Base-by-base conservation (phyloP, 345 rosid species). In the Stellera chamaejasme region DNA sequence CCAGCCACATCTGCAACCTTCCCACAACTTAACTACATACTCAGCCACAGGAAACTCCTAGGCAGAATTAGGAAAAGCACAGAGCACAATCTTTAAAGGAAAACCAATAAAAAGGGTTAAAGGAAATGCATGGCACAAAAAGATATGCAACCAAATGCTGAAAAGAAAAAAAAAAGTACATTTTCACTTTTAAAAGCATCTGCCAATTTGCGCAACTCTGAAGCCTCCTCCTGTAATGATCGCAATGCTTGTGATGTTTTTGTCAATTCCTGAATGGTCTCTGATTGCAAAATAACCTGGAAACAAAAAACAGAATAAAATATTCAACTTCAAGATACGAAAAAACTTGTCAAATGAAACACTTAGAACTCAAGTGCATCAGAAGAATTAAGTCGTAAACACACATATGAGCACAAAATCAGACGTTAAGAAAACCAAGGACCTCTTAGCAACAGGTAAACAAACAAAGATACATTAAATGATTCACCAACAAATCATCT, bases 251-350 rank as follows among this genome's bases (percentile, higher is more conserved):
- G 83, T 12, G 99, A 93, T 47, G 96, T 84, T 76, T 78, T 86
- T 12, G 87, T 78, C 69, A 88, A 74, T 79, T 93, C 99, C 68
- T 87, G 93, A 65, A 93, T 93, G 51, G 99, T 84, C 75, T 89
- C 99, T 19, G 99, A 87, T 75, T 86, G 99, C 60, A 89, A 68
- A 69, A 88, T 65, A 64, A 93, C 97, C 99, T 93, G 84, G 43
- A 16, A 50, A 59, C 55, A 74, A 47, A 64, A 32, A 59, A 62
- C 6, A 41, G 16, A 48, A 53, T 15, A 32, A 44, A 44, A 65
- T 19, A 42, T 11, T 55, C 2, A 16, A 11, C 52, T 15, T 19
- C 25, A 4, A 11, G 9, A 32, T n/a, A 42, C 45, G 10, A 26
- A 58, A 46, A n/a, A 27, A 12, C 6, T 16, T 10, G 48, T 32